These are phyloP conservation scores for Nicotiana benthamiana DNA, from an alignment of 257 asterid species.

Conservation along the genomic window DNA sequence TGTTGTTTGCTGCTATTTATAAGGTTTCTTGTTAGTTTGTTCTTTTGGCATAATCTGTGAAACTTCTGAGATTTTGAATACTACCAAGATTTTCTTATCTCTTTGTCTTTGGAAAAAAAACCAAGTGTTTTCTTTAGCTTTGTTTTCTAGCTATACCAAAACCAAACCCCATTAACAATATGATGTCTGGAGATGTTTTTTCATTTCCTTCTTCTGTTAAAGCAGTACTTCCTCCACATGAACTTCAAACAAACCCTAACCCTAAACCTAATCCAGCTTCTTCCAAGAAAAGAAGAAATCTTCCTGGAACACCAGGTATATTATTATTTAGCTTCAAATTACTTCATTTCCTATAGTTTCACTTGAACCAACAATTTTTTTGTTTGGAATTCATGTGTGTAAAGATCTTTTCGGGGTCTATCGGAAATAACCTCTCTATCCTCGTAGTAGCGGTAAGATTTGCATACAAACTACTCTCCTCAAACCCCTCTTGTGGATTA, in stretches of 20 bases:
- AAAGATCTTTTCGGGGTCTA: too few species aligned
- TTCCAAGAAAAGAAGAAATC: constrained; percentile 70
- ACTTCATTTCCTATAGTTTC: background rate
- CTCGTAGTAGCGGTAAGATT: too few species aligned
- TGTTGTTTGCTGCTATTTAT: constrained; percentile 8
- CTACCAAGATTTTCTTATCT: constrained; percentile 44
- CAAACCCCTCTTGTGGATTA: too few species aligned
- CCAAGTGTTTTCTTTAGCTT: constrained; percentile 11
- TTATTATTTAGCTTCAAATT: background rate
- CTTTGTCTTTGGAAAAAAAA: constrained; percentile 41
- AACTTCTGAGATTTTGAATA: constrained; percentile 29
- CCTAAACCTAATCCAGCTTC: constrained; percentile 32
- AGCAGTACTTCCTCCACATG: constrained; percentile 18
- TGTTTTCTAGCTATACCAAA: constrained; percentile 28
- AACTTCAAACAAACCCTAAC: constrained; percentile 39
- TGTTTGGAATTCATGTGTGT: too few species aligned
- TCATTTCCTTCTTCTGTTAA: constrained; percentile 48
- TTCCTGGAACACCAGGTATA: constrained; percentile 86
- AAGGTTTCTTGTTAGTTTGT: constrained; percentile 1
- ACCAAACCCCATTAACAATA: constrained; percentile 8
- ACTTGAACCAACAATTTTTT: too few species aligned
- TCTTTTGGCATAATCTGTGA: constrained; percentile 29
- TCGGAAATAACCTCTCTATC: too few species aligned
- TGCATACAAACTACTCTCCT: too few species aligned
- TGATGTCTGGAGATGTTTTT: constrained; percentile 82